phyloP scores from a whole-genome alignment of 2,329 filamentous ascomycete species.

The Fusarium pseudonygamai region DNA sequence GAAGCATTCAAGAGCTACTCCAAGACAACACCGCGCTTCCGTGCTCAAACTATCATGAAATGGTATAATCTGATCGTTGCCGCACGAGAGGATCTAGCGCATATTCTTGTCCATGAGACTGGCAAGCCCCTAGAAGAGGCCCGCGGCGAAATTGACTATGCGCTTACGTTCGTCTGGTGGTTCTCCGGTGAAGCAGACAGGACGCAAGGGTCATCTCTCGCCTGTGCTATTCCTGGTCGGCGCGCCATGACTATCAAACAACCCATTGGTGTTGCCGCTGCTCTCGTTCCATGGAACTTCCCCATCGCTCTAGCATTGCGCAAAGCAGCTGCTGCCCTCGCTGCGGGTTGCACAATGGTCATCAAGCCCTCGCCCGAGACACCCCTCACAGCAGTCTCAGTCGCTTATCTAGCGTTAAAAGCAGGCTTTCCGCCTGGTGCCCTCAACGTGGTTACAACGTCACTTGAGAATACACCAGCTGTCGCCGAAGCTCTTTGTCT shows the following conservation, averaged over 20 bases:
- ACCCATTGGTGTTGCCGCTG: slow-evolving; percentile 48
- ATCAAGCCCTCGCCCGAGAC: slow-evolving; percentile 78
- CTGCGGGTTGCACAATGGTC: slow-evolving; percentile 82
- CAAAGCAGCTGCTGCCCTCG: slow-evolving; percentile 65
- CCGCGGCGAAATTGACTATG: slow-evolving; percentile 65
- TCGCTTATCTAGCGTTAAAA: slow-evolving; percentile 72
- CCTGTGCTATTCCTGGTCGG: slow-evolving; percentile 54
- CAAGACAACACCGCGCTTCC: slow-evolving; percentile 48
- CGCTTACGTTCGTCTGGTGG: slow-evolving; percentile 64
- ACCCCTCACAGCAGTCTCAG: slow-evolving; percentile 74
- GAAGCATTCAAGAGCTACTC: slow-evolving; percentile 52
- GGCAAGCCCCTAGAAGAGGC: slow-evolving; percentile 67
- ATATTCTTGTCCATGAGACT: slow-evolving; percentile 58
- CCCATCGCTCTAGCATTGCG: slow-evolving; percentile 61
- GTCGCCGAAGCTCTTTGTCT: slow-evolving; percentile 58
- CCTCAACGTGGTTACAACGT: slow-evolving; percentile 62
- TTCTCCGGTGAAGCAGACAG: slow-evolving; percentile 60
- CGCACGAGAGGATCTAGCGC: slow-evolving; percentile 51
- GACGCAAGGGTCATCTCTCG: slow-evolving; percentile 64
- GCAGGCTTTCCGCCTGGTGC: slow-evolving; percentile 81
- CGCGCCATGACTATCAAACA: slow-evolving; percentile 75
- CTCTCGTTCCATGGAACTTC: slow-evolving; percentile 65
- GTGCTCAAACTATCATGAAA: slow-evolving; percentile 47
- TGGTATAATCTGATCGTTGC: slow-evolving; percentile 51
- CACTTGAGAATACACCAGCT: slow-evolving; percentile 53